Conservation (phyloP, 495 filamentous ascomycete genomes). For the Aspergillus olivimuriae region DNA sequence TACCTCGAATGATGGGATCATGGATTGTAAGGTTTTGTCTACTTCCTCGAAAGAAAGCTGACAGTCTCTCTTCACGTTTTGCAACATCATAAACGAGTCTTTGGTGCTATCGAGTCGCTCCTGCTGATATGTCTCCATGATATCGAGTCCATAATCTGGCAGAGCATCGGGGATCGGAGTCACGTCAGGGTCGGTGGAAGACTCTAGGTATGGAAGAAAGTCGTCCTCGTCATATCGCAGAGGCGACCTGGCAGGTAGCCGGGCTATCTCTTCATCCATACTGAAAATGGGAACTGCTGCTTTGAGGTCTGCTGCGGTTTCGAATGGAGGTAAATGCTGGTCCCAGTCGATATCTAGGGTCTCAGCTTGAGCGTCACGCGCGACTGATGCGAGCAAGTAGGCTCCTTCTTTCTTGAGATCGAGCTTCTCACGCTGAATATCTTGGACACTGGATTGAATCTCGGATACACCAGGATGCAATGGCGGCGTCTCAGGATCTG, state of each 20-base stretch:
- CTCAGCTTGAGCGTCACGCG: constrained; percentile 4
- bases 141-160: too few relatives aligned
- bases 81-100: constrained; percentile 13
- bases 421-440: constrained; percentile 14
- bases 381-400: constrained; percentile 17
- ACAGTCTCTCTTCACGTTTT: neutral
- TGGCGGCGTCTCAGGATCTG: neutral
- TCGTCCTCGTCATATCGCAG: constrained; percentile 1
- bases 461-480: neutral
- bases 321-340: constrained; percentile 26
- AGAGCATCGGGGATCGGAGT: too few relatives aligned
- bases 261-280: constrained; percentile 43
- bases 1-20: too few relatives aligned
- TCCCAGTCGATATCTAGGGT: constrained; percentile 10
- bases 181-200: too few relatives aligned
- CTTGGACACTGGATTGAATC: constrained; percentile 6
- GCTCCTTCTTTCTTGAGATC: constrained; percentile 16
- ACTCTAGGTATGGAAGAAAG: too few relatives aligned
- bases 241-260: constrained; percentile 3
- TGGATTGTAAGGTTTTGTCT: neutral
- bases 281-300: constrained; percentile 46
- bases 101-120: constrained; percentile 19
- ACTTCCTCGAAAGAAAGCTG: constrained; percentile 3
- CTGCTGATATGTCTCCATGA: too few relatives aligned
- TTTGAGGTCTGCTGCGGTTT: constrained; percentile 28